Base-by-base conservation (phyloP, 2,329 filamentous ascomycete species). In the Neofusicoccum umdonicola region DNA sequence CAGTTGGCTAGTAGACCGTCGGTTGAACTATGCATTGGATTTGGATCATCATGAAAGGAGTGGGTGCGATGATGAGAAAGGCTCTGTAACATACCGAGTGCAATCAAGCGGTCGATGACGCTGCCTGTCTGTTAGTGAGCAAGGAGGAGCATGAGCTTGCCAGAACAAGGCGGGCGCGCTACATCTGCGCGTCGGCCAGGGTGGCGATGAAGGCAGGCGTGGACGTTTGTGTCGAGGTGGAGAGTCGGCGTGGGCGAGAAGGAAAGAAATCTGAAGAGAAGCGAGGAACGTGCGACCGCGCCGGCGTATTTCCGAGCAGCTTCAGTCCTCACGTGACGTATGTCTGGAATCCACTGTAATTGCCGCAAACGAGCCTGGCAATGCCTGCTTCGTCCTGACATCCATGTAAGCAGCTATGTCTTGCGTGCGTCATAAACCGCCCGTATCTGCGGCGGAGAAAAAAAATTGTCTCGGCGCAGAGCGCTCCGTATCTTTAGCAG, bases 1-100 rank as follows among this genome's bases (percentile, higher is more conserved):
- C 62, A 63, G 51, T 34, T 48, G 60, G 48, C 15, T 41, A n/a
- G 27, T 31, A 47, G 27, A 27, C 51, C 39, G 62, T 63, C 62
- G 62, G 62, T 56, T 63, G 62, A 63, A 63, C 62, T 63, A 63
- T 63, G 62, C 62, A 63, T 45, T 19, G n/a, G 47, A 34, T 35
- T 56, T 56, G 51, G 41, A 63, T 56, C 62, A 63, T 63, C 62
- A 63, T 37, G 48, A 15, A 35, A n/a, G n/a, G 15, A 22, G 19
- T 8, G 60, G 8, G 13, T 42, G 39, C 22, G 15, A 34, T 9
- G 37, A 39, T 12, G 37, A 19, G 17, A 34, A 27, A 34, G 12
- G 15, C 1, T 19, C 2, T 13, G 11, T 3, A 13, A 58, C 54
- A 22, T 44, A 58, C 54, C 54, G 8, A 17, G 9, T 12, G 17